Base-by-base conservation (phyloP, 2,329 filamentous ascomycete species). In the Bisporella sp. region DNA sequence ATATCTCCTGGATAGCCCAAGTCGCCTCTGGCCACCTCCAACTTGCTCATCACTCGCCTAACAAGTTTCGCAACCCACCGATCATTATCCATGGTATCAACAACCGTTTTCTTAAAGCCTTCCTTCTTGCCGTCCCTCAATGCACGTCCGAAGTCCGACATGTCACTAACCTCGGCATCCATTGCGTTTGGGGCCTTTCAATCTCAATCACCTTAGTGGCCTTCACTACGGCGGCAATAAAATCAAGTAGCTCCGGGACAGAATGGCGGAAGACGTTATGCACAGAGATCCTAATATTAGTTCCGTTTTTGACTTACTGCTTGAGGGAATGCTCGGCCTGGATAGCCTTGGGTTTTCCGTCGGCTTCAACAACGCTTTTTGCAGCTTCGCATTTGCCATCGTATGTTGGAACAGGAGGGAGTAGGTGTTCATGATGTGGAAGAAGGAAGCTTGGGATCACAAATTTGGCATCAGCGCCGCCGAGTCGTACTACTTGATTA, bases 161-260 rank as follows among this genome's bases (percentile, higher is more conserved):
- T n/a, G n/a, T 52, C 64, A 58, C 61, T 45, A 55, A 59, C 57
- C 53, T 58, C 60, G 41, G 61, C 53, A 47, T 66, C 59, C 50
- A 65, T 55, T 9, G 46, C 54, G 9, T 56, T 58, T 2, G 52
- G 64, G 21, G 70, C 69, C 51, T 72, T 56, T 78, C 74, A 30
- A 73, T 64, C 56, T 79, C 76, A 43, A 78, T 74, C 37, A 79
- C 69, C 54, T 79, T 79, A n/a, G 71, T 77, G 0, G 76, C 75
- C 57, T 79, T 79, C n/a, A 78, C 70, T 1, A 78, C 64, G 1
- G 75, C 74, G 1, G 75, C 75, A n/a, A 73, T 64, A 60, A 77
- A 79, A 56, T 76, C 72, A 47, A 79, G 70, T 4, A 79, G 64
- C 21, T 71, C 69, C 53, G 75, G 51, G 76, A 69, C 52, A 78